Base-by-base conservation (phyloP, 805 yeast species). In the Nakazawaea peltata region DNA sequence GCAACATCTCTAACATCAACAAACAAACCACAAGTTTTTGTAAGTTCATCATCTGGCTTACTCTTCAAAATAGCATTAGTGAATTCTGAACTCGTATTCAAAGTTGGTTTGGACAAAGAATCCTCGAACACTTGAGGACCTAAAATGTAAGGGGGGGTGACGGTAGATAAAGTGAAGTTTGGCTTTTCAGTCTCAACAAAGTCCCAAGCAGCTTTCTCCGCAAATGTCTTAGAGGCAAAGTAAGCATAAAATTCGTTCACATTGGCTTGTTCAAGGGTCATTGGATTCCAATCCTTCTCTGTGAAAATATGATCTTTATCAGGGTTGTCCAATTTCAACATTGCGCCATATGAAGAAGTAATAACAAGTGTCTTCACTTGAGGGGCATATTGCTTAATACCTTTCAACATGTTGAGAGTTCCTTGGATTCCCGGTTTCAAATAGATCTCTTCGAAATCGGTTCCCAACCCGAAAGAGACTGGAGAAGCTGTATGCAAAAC, bases 141-240 rank as follows among this genome's bases (percentile, higher is more conserved):
- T 38, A 70, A 60, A 1, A 70, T 71, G 32, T 41, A 58, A 5
- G 55, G 59, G 18, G 77, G 76, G 41, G 58, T 56, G 18, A 70
- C 65, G 5, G 63, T 50, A 29, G 65, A 44, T 18, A 71, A 37
- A 12, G 51, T 49, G 47, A 67, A 69, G 21, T 49, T 46, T 4
- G 67, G 65, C 11, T 56, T 49, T 19, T 63, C 60, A n/a, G 51
- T 48, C 30, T 63, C 51, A 12, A 60, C 40, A 42, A 72, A 74
- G 2, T 71, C 64, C 73, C 82, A 72, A 12, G 72, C 73, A 3
- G 75, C 69, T 42, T 57, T 46, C 54, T 79, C 82, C 21, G 82
- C 83, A 45, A 59, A 56, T 9, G 51, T 64, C 54, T 76, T 77
- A 22, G 81, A 65, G 27, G 65, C 64, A 24, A 32, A 26, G 48